These are phyloP conservation scores for Puccinellia tenuiflora DNA, from an alignment of 176 grass and related monocot genomes.

Conservation along the genomic window DNA sequence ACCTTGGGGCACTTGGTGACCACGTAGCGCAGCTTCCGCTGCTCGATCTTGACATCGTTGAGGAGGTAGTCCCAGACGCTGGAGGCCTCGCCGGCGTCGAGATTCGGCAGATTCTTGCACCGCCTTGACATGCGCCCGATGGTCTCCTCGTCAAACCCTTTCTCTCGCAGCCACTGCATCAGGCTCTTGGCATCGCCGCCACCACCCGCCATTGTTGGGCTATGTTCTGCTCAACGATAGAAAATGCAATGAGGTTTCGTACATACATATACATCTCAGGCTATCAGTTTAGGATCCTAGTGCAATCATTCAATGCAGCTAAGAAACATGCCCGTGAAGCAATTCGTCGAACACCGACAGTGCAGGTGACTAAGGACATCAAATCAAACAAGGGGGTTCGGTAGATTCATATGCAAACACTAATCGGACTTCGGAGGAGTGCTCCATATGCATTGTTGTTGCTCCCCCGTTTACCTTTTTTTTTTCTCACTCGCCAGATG, in stretches of 20 bases:
- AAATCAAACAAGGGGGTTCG: neutral
- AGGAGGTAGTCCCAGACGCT: constrained; percentile 79
- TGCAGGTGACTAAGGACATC: neutral
- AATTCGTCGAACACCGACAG: constrained; percentile 28
- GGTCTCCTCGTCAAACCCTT: constrained; percentile 67
- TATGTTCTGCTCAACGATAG: neutral
- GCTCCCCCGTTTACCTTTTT: neutral
- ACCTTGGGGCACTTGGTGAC: constrained; percentile 90
- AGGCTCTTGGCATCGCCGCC: constrained; percentile 36
- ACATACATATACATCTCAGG: neutral
- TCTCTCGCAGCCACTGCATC: constrained; percentile 60
- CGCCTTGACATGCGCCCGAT: constrained; percentile 53
- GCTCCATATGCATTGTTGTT: too few species aligned
- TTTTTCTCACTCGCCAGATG: neutral
- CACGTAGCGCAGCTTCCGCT: constrained; percentile 72
- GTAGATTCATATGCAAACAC: too few species aligned
- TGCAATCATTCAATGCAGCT: neutral
- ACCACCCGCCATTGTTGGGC: constrained; percentile 23
- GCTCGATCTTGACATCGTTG: constrained; percentile 55
- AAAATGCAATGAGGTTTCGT: neutral
- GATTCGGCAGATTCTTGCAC: constrained; percentile 56
- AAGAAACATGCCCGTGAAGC: neutral
- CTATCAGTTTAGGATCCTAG: neutral
- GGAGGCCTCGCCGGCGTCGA: constrained; percentile 45
- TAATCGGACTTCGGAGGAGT: too few species aligned